phyloP scores from a whole-genome alignment of 345 rosid genomes.

The Bretschneidera sinensis region DNA sequence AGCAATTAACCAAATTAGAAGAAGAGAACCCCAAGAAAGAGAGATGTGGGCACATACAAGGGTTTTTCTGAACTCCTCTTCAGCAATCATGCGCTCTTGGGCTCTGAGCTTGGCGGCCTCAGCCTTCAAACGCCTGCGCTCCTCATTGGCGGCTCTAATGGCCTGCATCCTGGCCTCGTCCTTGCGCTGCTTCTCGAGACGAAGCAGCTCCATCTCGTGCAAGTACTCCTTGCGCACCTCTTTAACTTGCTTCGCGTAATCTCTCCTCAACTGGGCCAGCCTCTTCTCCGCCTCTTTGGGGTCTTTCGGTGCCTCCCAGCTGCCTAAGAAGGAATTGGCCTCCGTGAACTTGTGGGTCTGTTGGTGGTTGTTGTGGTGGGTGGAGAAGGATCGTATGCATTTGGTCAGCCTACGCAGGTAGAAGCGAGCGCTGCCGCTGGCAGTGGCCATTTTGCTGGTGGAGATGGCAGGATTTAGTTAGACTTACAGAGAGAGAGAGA shows the following conservation, averaged over 20 bases:
- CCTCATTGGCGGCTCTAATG: constrained; percentile 68
- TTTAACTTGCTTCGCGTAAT: constrained; percentile 73
- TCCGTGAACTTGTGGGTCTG: constrained; percentile 53
- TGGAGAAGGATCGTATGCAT: constrained; percentile 13
- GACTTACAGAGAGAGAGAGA: no score
- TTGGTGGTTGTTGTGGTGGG: constrained; percentile 37
- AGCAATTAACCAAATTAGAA: background rate
- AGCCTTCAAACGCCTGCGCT: constrained; percentile 67
- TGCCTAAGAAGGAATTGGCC: constrained; percentile 50
- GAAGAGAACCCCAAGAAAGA: background rate
- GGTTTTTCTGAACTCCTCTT: constrained; percentile 53
- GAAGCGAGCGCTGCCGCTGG: background rate
- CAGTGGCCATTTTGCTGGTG: background rate
- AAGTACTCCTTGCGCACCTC: constrained; percentile 58
- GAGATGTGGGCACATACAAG: constrained; percentile 24
- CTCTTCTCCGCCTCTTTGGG: constrained; percentile 72
- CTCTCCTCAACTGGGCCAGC: constrained; percentile 62
- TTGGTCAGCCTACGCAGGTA: constrained; percentile 6
- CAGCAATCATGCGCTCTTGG: constrained; percentile 58
- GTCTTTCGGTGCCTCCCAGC: constrained; percentile 64
- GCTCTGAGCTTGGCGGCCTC: constrained; percentile 81
- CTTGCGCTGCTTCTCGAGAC: constrained; percentile 70
- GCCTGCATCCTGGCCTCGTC: constrained; percentile 72
- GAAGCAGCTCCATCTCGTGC: constrained; percentile 58
- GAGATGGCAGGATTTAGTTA: no score